These are phyloP conservation scores for Seiridium unicorne DNA, from an alignment of 2,329 filamentous ascomycete genomes.

Conservation along the genomic window DNA sequence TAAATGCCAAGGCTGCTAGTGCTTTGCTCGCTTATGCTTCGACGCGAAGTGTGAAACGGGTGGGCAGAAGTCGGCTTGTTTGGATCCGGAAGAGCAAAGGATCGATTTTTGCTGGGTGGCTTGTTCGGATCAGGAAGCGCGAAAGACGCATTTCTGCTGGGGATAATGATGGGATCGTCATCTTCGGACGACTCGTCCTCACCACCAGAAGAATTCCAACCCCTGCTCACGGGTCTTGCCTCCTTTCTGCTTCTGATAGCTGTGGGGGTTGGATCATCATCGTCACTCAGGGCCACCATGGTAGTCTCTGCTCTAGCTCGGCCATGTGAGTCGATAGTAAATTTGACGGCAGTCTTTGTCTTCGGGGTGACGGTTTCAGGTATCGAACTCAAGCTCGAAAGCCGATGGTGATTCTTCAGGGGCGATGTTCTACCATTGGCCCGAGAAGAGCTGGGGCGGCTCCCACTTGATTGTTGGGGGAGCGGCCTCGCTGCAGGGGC, in stretches of 20 bases:
- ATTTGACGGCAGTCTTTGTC: constrained; percentile 56
- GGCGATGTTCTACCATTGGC: constrained; percentile 50
- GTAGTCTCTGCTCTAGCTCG: constrained; percentile 56
- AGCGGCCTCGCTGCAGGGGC: constrained; percentile 42
- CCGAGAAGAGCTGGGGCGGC: constrained; percentile 34
- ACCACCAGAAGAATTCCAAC: constrained; percentile 46
- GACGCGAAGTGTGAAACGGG: constrained; percentile 44
- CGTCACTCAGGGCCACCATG: constrained; percentile 32
- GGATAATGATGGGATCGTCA: constrained; percentile 64
- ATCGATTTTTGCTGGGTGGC: constrained; percentile 54
- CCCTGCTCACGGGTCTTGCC: constrained; percentile 18
- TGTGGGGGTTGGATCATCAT: constrained; percentile 18
- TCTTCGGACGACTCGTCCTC: constrained; percentile 56
- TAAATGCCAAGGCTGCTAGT: constrained; percentile 38
- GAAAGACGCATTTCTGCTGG: constrained; percentile 59
- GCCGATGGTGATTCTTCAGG: constrained; percentile 48
- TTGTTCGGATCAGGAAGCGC: constrained; percentile 48
- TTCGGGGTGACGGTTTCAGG: constrained; percentile 49
- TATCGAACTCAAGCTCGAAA: constrained; percentile 55
- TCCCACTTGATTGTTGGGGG: constrained; percentile 18
- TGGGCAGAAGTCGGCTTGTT: constrained; percentile 42
- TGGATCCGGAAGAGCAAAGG: constrained; percentile 49
- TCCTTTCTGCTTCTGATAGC: constrained; percentile 18
- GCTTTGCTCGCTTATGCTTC: constrained; percentile 49
- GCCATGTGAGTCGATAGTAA: constrained; percentile 62